A percentile compares a stretch with the other conserved stretches of the same genome.
These are phyloP conservation scores for Yarrowia porcina DNA, from an alignment of 805 yeast genomes.

Conservation along the genomic window DNA sequence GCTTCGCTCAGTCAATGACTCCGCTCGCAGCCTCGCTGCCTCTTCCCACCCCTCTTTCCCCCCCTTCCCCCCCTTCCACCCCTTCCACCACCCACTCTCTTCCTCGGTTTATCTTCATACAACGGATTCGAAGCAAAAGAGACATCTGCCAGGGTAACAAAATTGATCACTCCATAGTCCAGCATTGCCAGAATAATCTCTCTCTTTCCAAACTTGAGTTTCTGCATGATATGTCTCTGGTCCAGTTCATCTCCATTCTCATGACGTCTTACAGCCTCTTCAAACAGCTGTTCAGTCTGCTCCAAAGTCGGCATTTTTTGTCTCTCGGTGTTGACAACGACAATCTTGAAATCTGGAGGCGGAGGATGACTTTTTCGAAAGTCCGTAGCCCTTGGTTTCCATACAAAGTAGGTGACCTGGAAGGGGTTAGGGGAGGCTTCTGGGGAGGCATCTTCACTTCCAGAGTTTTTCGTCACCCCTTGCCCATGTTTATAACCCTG, in stretches of 20 bases:
- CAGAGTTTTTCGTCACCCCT: neutral
- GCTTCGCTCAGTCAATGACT: too few relatives aligned
- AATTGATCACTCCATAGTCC: slow-evolving; percentile 72
- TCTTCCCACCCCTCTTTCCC: slow-evolving; percentile 1
- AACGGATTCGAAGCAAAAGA: slow-evolving; percentile 28
- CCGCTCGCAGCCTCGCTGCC: neutral
- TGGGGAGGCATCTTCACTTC: neutral
- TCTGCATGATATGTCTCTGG: slow-evolving; percentile 37
- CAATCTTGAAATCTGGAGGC: slow-evolving; percentile 71
- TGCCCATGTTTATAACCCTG: slow-evolving; percentile 31
- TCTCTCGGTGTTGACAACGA: slow-evolving; percentile 48
- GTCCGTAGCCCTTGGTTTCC: slow-evolving; percentile 66
- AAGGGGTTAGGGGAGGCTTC: too few relatives aligned
- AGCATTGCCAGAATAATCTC: slow-evolving; percentile 63
- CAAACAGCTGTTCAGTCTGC: slow-evolving; percentile 39
- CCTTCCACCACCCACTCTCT: neutral
- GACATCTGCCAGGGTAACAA: slow-evolving; percentile 43
- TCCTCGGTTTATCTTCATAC: slow-evolving; percentile 12
- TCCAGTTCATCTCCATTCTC: slow-evolving; percentile 28
- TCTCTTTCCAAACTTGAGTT: slow-evolving; percentile 53
- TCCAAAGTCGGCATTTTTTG: slow-evolving; percentile 38
- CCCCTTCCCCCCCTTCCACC: neutral
- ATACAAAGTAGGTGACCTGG: slow-evolving; percentile 51
- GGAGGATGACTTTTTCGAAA: slow-evolving; percentile 67
- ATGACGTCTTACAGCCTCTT: slow-evolving; percentile 25